phyloP scores from a whole-genome alignment of 148 eudicot genomes.

The Camellia sinensis region DNA sequence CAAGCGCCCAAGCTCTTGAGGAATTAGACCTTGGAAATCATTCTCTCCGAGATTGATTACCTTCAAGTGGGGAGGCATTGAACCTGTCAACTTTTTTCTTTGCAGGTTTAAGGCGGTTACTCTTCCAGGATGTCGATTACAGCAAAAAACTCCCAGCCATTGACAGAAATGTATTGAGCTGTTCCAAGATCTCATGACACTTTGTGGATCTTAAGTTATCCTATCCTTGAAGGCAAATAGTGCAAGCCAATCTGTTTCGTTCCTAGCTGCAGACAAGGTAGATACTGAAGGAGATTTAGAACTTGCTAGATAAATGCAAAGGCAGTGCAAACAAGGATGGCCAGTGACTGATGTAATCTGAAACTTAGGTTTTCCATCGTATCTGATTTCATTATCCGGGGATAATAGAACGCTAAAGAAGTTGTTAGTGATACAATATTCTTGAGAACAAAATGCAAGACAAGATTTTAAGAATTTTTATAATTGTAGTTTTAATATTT shows the following conservation, averaged over 20 bases:
- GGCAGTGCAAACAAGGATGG: too few species aligned
- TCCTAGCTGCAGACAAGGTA: neutral
- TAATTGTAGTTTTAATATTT: too few species aligned
- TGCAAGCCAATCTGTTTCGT: neutral
- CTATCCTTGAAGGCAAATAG: neutral
- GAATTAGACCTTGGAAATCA: neutral
- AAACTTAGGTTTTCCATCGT: neutral
- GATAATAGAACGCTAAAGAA: too few species aligned
- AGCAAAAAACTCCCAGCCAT: constrained; percentile 18
- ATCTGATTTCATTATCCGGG: too few species aligned
- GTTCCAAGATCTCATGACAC: constrained; percentile 16
- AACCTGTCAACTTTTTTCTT: neutral
- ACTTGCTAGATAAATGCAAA: neutral
- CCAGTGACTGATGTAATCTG: too few species aligned
- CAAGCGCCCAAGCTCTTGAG: constrained; percentile 8
- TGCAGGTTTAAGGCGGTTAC: neutral
- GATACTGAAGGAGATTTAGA: neutral
- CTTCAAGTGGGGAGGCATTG: neutral
- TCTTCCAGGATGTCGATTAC: neutral
- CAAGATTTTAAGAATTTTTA: too few species aligned
- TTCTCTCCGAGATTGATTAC: neutral
- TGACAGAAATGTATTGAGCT: neutral
- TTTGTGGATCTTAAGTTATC: constrained; percentile 8
- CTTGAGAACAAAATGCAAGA: accelerated
- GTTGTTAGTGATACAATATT: too few species aligned